Evolutionary conservation across 192 early-diverging fungal genomes (phyloP).

Genomic region (Gonapodya prolifera): DNA sequence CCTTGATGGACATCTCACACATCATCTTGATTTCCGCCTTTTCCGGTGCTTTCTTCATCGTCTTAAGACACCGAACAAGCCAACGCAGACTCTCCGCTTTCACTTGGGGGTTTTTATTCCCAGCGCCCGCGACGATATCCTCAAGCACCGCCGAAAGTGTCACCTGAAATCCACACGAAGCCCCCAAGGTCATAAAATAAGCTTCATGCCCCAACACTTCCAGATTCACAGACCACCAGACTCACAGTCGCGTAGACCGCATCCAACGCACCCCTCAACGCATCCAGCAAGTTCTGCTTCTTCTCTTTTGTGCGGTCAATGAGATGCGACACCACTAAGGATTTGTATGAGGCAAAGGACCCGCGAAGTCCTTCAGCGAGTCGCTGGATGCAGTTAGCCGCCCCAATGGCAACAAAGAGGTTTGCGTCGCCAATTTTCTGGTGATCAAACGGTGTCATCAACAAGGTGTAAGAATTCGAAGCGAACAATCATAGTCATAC

Average conservation of each 20-base stretch:
- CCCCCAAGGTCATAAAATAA: background rate
- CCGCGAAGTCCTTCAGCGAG: conserved; percentile 67
- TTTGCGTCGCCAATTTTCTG: conserved; percentile 72
- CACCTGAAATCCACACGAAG: conserved; percentile 7
- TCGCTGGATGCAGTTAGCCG: conserved; percentile 70
- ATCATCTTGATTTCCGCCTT: conserved; percentile 72
- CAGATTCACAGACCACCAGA: conserved; percentile 6
- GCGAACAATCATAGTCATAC: background rate
- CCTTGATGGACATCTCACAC: conserved; percentile 59
- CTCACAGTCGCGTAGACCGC: conserved; percentile 62
- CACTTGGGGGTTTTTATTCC: conserved; percentile 92
- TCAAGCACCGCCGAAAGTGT: conserved; percentile 61
- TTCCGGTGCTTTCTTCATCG: conserved; percentile 48
- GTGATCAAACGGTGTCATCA: conserved; percentile 9
- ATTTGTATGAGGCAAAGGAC: conserved; percentile 68
- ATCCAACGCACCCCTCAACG: conserved; percentile 64
- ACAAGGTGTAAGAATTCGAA: background rate
- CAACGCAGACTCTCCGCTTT: conserved; percentile 61
- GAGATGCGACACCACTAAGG: conserved; percentile 51
- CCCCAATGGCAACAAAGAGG: conserved; percentile 64
- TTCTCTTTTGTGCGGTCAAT: conserved; percentile 94
- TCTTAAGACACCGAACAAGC: conserved; percentile 60
- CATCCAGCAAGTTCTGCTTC: conserved; percentile 78
- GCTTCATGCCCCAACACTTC: background rate
- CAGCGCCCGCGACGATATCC: conserved; percentile 49